Percentiles rank a stretch among this genome's conserved stretches.
Conservation (phyloP, 2,329 filamentous ascomycete genomes). For the Cryphonectria radicalis region DNA sequence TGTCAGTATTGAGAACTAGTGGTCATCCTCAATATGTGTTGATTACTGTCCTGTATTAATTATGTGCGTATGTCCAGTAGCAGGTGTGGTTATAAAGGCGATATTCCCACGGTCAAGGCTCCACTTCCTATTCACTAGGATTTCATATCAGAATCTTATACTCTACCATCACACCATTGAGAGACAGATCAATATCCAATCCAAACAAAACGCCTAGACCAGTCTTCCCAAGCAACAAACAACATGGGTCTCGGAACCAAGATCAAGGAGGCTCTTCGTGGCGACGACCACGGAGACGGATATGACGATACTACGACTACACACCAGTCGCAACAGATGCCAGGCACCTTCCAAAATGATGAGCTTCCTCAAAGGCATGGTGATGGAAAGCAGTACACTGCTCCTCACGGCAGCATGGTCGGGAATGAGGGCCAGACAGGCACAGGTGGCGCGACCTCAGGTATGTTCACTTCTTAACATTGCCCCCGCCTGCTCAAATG, state of each 20-base stretch:
- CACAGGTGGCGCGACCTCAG: slow-evolving; percentile 11
- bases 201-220: not conserved
- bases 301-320: not conserved
- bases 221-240: not conserved
- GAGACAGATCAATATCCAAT: not conserved
- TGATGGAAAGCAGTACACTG: slow-evolving; percentile 20
- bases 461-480: not conserved
- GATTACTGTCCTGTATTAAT: not conserved
- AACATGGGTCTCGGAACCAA: slow-evolving; percentile 35
- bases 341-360: slow-evolving; percentile 31
- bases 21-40: not conserved
- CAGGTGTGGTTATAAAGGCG: not conserved
- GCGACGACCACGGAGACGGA: slow-evolving; percentile 28
- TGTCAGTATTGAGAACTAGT: slow-evolving; percentile 12
- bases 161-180: not conserved
- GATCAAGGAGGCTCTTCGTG: slow-evolving; percentile 34
- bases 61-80: not conserved
- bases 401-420: slow-evolving; percentile 23
- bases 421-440: slow-evolving; percentile 13
- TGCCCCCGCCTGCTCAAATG: not conserved
- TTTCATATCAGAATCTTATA: not conserved
- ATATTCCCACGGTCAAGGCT: not conserved
- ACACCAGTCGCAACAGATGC: slow-evolving; percentile 22
- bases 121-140: not conserved
- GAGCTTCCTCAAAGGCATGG: slow-evolving; percentile 30